A percentile compares a stretch with the other conserved stretches of the same genome.
These are phyloP conservation scores for Albophoma yamanashiensis DNA, from an alignment of 2,329 filamentous ascomycete genomes.

Conservation along the genomic window DNA sequence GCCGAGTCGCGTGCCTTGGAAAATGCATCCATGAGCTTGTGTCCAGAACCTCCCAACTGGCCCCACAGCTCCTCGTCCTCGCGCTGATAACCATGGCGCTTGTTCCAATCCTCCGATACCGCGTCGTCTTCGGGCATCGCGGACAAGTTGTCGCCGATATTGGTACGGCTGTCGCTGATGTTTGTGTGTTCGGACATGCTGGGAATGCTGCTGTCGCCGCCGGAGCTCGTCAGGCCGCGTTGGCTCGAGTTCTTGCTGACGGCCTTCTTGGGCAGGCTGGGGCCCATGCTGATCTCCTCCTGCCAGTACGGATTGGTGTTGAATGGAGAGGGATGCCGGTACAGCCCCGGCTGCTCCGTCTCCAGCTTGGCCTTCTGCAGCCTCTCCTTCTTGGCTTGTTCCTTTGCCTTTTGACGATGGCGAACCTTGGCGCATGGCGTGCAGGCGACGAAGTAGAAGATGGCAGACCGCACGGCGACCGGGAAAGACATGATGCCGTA, in stretches of 20 bases:
- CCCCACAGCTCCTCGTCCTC: slow-evolving; percentile 87
- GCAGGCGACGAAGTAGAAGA: slow-evolving; percentile 71
- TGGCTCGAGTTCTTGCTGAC: slow-evolving; percentile 47
- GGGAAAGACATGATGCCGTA: slow-evolving; percentile 31
- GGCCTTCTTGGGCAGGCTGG: slow-evolving; percentile 56
- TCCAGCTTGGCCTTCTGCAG: slow-evolving; percentile 54
- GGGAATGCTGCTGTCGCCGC: slow-evolving; percentile 39
- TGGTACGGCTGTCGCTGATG: slow-evolving; percentile 23
- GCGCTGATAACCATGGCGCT: slow-evolving; percentile 62
- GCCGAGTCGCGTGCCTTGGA: slow-evolving; percentile 48
- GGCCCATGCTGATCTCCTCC: slow-evolving; percentile 77
- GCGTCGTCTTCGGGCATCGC: slow-evolving; percentile 26
- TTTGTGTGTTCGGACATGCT: slow-evolving; percentile 28
- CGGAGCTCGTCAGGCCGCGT: slow-evolving; percentile 47
- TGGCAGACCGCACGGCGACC: slow-evolving; percentile 59
- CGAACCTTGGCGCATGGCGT: slow-evolving; percentile 65
- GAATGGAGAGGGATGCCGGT: slow-evolving; percentile 72
- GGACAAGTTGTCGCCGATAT: slow-evolving; percentile 17
- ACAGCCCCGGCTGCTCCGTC: slow-evolving; percentile 59
- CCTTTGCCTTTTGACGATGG: slow-evolving; percentile 58
- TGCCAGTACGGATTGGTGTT: slow-evolving; percentile 83
- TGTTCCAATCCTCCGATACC: slow-evolving; percentile 54
- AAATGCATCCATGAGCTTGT: slow-evolving; percentile 47
- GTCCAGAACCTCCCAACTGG: slow-evolving; percentile 35
- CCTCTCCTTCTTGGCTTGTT: slow-evolving; percentile 58